Percentiles rank a stretch among this genome's conserved stretches.
These are phyloP conservation scores for Arxiozyma slooffiae DNA, from an alignment of 1,139 yeast species.

Conservation along the genomic window DNA sequence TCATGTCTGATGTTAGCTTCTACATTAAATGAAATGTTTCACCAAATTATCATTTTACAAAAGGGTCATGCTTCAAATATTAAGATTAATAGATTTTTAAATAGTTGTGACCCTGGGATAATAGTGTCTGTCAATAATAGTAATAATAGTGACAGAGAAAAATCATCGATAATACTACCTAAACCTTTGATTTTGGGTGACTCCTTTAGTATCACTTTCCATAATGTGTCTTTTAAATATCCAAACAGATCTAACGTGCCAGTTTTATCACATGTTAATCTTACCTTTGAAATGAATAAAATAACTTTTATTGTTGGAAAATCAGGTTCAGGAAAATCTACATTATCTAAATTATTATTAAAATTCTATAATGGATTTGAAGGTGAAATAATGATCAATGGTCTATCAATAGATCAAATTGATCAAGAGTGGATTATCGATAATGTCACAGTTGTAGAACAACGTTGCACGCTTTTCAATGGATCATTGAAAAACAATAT, in stretches of 20 bases:
- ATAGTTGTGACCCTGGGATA: background rate
- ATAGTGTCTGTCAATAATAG: background rate
- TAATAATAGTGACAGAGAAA: background rate
- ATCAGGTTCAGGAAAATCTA: slow-evolving; percentile 91
- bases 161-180: slow-evolving; percentile 31
- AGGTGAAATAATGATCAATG: slow-evolving; percentile 52
- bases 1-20: slow-evolving; percentile 66
- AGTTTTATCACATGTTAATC: slow-evolving; percentile 39
- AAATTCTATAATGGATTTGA: slow-evolving; percentile 42
- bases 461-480: slow-evolving; percentile 55
- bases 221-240: slow-evolving; percentile 51
- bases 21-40: slow-evolving; percentile 43
- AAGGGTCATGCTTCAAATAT: slow-evolving; percentile 54
- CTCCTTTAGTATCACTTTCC: slow-evolving; percentile 34
- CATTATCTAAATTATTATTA: slow-evolving; percentile 54
- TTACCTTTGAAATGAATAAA: slow-evolving; percentile 39
- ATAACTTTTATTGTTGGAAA: slow-evolving; percentile 64
- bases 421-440: slow-evolving; percentile 46
- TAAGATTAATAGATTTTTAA: slow-evolving; percentile 17
- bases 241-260: slow-evolving; percentile 41
- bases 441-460: slow-evolving; percentile 66
- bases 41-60: slow-evolving; percentile 46
- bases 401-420: slow-evolving; percentile 37
- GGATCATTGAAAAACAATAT: slow-evolving; percentile 58
- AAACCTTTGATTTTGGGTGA: background rate